Base-by-base conservation (phyloP, 2,329 filamentous ascomycete genomes). In the Fulvia fulva region DNA sequence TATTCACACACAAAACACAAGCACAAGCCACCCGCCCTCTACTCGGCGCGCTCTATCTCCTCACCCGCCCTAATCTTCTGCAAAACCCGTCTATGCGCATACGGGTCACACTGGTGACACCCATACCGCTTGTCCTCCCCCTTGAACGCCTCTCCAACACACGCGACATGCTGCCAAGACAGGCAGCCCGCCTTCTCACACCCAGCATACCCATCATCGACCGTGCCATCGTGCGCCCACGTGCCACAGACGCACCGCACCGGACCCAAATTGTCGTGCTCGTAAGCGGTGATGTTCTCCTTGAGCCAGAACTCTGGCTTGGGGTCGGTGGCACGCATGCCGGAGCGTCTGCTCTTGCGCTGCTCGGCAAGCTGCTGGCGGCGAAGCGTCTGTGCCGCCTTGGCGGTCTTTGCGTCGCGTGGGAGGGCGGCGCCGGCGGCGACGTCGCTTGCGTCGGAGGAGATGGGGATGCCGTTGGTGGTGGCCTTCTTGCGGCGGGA, bases 131-230 rank as follows among this genome's bases (percentile, higher is more conserved):
- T 57, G n/a, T 52, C 19, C 25, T 28, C 45, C 51, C 21, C 53
- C 49, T 53, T 37, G 21, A 14, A 34, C 52, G 56, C 64, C 6
- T 55, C 58, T 8, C 58, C 60, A 47, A 71, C 57, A 43, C 70
- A 71, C 2, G 22, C 37, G 11, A 58, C 49, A 47, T 72, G 69
- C 65, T 72, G 68, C 69, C 70, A 72, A 9, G 68, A 68, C 21
- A 25, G 23, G 32, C 68, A 70, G 19, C 43, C 41, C 3, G 26
- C 45, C 3, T 23, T 49, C 14, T 69, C 67, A 60, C 69, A 70
- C 3, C 44, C 52, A 8, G 69, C 47, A 63, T 65, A 68, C 5
- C 62, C 53, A 6, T 49, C 52, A 23, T 51, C 44, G 23, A 61
- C 59, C 2, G 44, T 53, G 26, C 57, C 50, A 25, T 66, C 59